phyloP scores from a whole-genome alignment of 495 filamentous ascomycete genomes.

The Margaritispora aquatica region DNA sequence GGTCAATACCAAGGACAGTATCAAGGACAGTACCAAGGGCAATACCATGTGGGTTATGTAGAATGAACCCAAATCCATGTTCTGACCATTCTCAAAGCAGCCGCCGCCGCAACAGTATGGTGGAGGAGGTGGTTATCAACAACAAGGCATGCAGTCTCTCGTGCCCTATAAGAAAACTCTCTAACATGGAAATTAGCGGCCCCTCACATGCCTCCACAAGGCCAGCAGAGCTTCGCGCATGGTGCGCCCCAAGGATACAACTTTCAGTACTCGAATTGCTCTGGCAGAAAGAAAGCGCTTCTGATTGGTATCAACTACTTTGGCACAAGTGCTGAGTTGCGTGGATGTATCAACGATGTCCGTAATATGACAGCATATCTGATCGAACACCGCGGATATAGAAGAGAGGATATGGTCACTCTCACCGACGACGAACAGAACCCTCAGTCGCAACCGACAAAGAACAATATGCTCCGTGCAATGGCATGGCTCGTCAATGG shows the following conservation, averaged over 20 bases:
- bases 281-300: constrained; percentile 81
- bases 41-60: no score
- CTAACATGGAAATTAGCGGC: background rate
- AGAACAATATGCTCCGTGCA: constrained; percentile 86
- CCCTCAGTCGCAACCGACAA: constrained; percentile 90
- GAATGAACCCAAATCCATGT: no score
- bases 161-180: background rate
- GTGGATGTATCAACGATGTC: constrained; percentile 95
- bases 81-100: no score
- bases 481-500: constrained; percentile 99
- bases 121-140: background rate
- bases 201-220: constrained; percentile 37
- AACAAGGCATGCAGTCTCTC: background rate
- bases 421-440: constrained; percentile 94
- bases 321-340: constrained; percentile 77
- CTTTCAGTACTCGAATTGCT: constrained; percentile 88
- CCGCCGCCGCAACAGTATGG: no score
- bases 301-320: constrained; percentile 98
- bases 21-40: background rate
- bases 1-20: background rate
- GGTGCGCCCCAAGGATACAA: constrained; percentile 71
- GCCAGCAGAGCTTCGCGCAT: constrained; percentile 60
- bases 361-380: constrained; percentile 92
- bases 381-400: constrained; percentile 83
- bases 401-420: constrained; percentile 93